Evolutionary conservation across 768 basidiomycete genomes (phyloP), one percentile per base, ranked within the genome.

Genomic region (Tricholoma flavovirens): DNA sequence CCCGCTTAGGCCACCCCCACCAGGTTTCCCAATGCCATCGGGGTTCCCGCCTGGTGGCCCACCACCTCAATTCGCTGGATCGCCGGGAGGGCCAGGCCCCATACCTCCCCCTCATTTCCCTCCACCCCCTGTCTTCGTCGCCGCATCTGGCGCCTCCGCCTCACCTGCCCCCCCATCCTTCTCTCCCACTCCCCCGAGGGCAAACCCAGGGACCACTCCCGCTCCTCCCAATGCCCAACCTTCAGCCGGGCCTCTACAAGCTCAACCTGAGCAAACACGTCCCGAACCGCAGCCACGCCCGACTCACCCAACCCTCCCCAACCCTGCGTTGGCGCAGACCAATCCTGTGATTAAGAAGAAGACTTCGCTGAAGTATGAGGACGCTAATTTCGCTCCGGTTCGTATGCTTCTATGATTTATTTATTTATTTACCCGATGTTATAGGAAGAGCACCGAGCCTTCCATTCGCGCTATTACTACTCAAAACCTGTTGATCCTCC

Each of bases 351-450:
- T 90, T 64, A 93, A 91, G 77, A 90, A 90, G 68, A 73, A 77
- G 12, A 89, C 88, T 1, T 77, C 78, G 19, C 75, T 93, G 43
- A 88, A 91, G 68, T 89, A 85, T 69, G 66, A 73, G 12, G 88
- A 93, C 63, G 72, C 90, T 0, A 90, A 92, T 64, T 91, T 89
- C 67, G 83, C 82, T 56, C 87, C 89, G 4, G 91, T 91, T 61
- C 45, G 84, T 77, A 43, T 49, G 10, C 32, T 10, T 42, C 4
- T 8, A 19, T 22, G 38, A 2, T 49, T 62, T 32, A 60, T 22
- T 14, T 14, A 22, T 38, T 43, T 2, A 21, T 36, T 36, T 50
- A 19, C 24, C 3, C 52, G 21, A 49, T 24, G 0, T 19, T 50
- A 9, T 60, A 94, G 91, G 89, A 91, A 59, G 92, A 94, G 69